Percentiles rank a stretch among this genome's conserved stretches.
These are phyloP conservation scores for Piper betle DNA, from an alignment of 164 flowering plant genomes.

Conservation along the genomic window DNA sequence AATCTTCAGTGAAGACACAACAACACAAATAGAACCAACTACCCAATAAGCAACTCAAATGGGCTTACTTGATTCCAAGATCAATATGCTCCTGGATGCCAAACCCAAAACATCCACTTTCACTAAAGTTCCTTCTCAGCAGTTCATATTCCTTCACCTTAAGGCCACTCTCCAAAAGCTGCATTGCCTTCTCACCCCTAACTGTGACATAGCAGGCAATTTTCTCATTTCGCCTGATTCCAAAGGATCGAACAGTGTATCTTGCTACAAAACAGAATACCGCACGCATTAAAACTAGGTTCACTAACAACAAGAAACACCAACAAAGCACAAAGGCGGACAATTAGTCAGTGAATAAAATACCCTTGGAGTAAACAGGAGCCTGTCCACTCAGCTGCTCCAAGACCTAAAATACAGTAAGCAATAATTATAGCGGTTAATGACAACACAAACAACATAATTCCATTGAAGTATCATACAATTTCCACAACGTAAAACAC, in stretches of 20 bases:
- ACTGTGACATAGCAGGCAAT: constrained; percentile 67
- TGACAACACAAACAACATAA: no score
- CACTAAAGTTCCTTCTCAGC: constrained; percentile 43
- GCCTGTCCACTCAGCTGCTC: constrained; percentile 13
- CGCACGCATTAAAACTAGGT: not conserved
- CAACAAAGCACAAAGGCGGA: not conserved
- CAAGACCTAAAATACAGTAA: constrained; percentile 7
- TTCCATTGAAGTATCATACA: no score
- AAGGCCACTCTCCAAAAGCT: constrained; percentile 43
- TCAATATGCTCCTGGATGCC: constrained; percentile 56
- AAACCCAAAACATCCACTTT: constrained; percentile 47
- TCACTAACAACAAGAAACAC: not conserved
- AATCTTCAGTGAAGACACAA: not conserved
- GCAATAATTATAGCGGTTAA: no score
- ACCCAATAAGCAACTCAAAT: not conserved
- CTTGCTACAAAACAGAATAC: constrained; percentile 19
- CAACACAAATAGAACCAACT: not conserved
- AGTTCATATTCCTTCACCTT: constrained; percentile 51
- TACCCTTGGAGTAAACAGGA: constrained; percentile 12
- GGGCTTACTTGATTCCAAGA: constrained; percentile 51
- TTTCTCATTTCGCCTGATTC: constrained; percentile 64
- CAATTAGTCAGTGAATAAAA: not conserved
- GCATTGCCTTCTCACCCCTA: constrained; percentile 64
- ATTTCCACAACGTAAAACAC: no score
- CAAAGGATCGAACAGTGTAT: constrained; percentile 54